Evolutionary conservation across 345 rosid genomes (phyloP).

Genomic region (Iberis pinnata): DNA sequence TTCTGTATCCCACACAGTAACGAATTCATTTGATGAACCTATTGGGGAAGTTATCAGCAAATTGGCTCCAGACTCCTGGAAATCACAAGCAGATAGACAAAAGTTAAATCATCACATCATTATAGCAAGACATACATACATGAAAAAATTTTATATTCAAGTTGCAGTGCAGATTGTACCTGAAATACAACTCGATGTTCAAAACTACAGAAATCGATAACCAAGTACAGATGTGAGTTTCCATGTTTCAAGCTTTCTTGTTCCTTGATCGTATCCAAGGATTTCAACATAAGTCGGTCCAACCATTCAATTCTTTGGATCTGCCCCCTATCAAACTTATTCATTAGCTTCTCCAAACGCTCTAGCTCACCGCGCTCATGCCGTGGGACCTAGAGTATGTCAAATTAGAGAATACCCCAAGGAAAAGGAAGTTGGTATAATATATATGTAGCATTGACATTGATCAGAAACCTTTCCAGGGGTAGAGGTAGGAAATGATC

Average conservation of each 20-base stretch:
- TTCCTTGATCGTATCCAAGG: conserved; percentile 76
- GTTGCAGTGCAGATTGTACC: conserved; percentile 36
- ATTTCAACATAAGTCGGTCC: conserved; percentile 77
- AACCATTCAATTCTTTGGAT: conserved; percentile 86
- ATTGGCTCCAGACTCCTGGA: conserved; percentile 86
- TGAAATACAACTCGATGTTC: conserved; percentile 96
- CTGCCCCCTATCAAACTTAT: conserved; percentile 88
- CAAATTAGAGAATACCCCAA: background rate
- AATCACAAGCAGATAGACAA: conserved; percentile 16
- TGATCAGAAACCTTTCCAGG: conserved; percentile 84
- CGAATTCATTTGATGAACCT: conserved; percentile 88
- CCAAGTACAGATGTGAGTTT: conserved; percentile 63
- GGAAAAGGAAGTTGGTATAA: background rate
- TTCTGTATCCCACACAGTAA: conserved; percentile 92
- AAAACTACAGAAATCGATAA: conserved; percentile 81
- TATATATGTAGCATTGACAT: background rate
- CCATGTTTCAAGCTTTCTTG: conserved; percentile 64
- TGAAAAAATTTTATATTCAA: background rate
- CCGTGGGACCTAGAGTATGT: conserved; percentile 62
- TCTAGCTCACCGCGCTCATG: conserved; percentile 91
- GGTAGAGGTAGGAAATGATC: conserved; percentile 72
- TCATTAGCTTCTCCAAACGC: conserved; percentile 82
- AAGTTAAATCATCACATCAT: background rate
- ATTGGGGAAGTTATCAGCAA: conserved; percentile 75
- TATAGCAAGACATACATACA: conserved; percentile 3